A percentile compares a stretch with the other conserved stretches of the same genome.
phyloP scores from a whole-genome alignment of 1,284 basidiomycete species.

The Ustilago esculenta region DNA sequence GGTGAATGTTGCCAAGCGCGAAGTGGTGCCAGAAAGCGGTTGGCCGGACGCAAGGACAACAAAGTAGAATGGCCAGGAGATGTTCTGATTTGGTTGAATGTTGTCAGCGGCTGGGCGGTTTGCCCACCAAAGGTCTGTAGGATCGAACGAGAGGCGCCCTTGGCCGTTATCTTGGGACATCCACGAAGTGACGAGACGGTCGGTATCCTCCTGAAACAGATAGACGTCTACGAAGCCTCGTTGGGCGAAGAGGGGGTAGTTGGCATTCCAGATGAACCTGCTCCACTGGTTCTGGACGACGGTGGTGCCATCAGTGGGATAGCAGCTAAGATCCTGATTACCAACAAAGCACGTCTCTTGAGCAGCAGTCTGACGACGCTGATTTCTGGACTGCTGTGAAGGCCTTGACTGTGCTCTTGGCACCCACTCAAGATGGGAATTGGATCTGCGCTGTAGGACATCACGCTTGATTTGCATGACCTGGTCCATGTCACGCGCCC shows the following conservation, averaged over 20 bases:
- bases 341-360: conserved; percentile 55
- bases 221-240: conserved; percentile 59
- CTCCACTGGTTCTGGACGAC: conserved; percentile 51
- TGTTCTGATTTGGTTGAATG: conserved; percentile 52
- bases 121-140: conserved; percentile 57
- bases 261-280: conserved; percentile 60
- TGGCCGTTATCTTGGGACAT: conserved; percentile 49
- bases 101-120: conserved; percentile 44
- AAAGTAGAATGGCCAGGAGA: conserved; percentile 64
- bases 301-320: conserved; percentile 46
- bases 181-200: conserved; percentile 51
- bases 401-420: not conserved
- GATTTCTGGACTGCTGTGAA: not conserved
- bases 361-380: conserved; percentile 47
- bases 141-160: conserved; percentile 53
- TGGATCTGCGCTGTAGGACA: conserved; percentile 2
- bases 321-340: conserved; percentile 58
- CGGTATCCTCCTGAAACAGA: conserved; percentile 57
- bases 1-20: conserved; percentile 48
- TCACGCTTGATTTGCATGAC: conserved; percentile 35
- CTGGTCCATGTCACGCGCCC: conserved; percentile 38
- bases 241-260: conserved; percentile 56
- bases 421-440: not conserved
- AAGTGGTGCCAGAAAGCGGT: conserved; percentile 40
- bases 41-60: conserved; percentile 48